Conservation (phyloP, 345 rosid genomes). For the Psidium friedrichsthalianum region DNA sequence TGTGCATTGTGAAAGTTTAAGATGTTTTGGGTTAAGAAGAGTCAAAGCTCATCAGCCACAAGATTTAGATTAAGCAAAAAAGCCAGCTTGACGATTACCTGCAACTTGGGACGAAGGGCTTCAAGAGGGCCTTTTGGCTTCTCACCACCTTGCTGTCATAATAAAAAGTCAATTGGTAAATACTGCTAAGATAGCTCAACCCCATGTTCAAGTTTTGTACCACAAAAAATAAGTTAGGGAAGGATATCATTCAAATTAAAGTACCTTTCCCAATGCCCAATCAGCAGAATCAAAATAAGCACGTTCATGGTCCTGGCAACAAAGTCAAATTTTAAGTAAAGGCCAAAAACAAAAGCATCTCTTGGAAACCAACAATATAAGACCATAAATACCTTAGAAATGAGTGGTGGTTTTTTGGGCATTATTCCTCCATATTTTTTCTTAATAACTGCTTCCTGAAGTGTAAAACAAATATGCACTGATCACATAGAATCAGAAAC, state of each 20-base stretch:
- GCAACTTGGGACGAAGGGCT: conserved; percentile 98
- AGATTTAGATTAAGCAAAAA: neutral
- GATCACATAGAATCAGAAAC: neutral
- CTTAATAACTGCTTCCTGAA: conserved; percentile 68
- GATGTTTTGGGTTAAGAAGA: neutral
- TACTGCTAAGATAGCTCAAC: neutral
- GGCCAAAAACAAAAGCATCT: neutral
- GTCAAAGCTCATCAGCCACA: neutral
- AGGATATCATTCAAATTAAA: neutral
- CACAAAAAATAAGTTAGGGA: neutral
- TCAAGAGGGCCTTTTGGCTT: conserved; percentile 99
- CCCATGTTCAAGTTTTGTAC: neutral
- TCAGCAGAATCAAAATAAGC: conserved; percentile 99
- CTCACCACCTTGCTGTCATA: conserved; percentile 85
- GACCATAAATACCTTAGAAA: conserved; percentile 58
- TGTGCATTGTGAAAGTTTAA: neutral
- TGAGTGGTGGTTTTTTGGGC: conserved; percentile 99
- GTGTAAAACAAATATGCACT: neutral
- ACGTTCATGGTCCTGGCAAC: conserved; percentile 80
- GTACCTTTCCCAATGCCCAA: conserved; percentile 99
- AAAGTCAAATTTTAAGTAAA: conserved; percentile 3
- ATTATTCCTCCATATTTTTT: conserved; percentile 90
- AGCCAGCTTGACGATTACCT: conserved; percentile 28
- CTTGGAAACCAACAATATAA: neutral
- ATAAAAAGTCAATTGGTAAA: neutral